Evolutionary conservation across 805 yeast species (phyloP).

Genomic region (Wickerhamiella alocasiicola): DNA sequence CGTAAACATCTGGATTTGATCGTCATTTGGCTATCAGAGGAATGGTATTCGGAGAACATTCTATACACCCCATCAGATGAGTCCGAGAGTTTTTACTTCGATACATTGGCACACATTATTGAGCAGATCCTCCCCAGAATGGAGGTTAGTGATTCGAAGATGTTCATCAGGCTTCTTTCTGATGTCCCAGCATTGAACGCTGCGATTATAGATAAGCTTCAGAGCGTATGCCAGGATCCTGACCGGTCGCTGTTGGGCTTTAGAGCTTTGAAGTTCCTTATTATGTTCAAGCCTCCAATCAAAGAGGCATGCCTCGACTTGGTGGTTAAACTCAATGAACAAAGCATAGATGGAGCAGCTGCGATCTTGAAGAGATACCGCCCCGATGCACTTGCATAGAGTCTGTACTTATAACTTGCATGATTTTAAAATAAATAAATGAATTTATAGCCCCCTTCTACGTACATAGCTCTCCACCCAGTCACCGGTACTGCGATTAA

Average conservation of each 20-base stretch:
- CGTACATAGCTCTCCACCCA: conserved; percentile 6
- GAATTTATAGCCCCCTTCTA: conserved; percentile 1
- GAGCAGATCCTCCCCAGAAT: conserved; percentile 75
- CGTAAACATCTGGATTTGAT: conserved; percentile 59
- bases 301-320: conserved; percentile 33
- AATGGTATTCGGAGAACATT: conserved; percentile 58
- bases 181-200: conserved; percentile 71
- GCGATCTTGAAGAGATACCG: conserved; percentile 7
- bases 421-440: conserved; percentile 6
- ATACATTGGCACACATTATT: conserved; percentile 58
- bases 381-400: conserved; percentile 5
- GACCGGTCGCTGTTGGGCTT: conserved; percentile 68
- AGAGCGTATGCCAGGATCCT: conserved; percentile 75
- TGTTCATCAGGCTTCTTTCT: conserved; percentile 69
- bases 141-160: conserved; percentile 67
- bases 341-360: conserved; percentile 18
- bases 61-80: conserved; percentile 69
- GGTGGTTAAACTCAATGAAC: conserved; percentile 24
- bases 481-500: conserved; percentile 1
- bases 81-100: conserved; percentile 71
- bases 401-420: too few species aligned
- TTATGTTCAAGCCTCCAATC: conserved; percentile 86
- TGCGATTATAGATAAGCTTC: conserved; percentile 49
- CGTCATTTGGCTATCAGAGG: conserved; percentile 91
- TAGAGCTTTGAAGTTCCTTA: conserved; percentile 61